phyloP scores from a whole-genome alignment of 306 rosid species.

The Mimosa bimucronata region DNA sequence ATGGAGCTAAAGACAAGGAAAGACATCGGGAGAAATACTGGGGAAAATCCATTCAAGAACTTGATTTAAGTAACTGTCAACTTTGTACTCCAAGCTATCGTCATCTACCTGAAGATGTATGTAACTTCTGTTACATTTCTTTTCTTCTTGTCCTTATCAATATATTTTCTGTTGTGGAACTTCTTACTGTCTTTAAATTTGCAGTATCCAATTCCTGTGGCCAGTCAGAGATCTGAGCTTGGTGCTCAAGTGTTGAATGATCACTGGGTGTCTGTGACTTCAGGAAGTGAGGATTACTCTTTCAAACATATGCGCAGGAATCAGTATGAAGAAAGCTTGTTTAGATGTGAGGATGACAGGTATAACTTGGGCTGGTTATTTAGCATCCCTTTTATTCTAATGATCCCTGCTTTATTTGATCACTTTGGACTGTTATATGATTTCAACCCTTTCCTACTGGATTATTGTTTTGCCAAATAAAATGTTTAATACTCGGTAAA shows the following conservation, averaged over 20 bases:
- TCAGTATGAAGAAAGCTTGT: conserved; percentile 96
- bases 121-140: conserved; percentile 19
- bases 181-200: conserved; percentile 38
- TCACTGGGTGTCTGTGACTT: conserved; percentile 98
- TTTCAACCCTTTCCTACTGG: conserved; percentile 19
- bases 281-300: conserved; percentile 99
- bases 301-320: conserved; percentile 97
- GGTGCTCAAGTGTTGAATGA: conserved; percentile 94
- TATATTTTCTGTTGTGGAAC: conserved; percentile 33
- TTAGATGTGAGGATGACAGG: conserved; percentile 99
- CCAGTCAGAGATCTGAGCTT: conserved; percentile 89
- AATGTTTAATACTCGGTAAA: conserved; percentile 20
- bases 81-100: conserved; percentile 95
- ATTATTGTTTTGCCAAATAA: conserved; percentile 26
- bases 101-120: conserved; percentile 87
- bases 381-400: conserved; percentile 9
- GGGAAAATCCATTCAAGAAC: conserved; percentile 94
- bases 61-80: conserved; percentile 86
- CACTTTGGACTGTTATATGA: conserved; percentile 19
- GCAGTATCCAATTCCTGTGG: conserved; percentile 94
- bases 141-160: conserved; percentile 32
- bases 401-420: conserved; percentile 3
- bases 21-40: conserved; percentile 79
- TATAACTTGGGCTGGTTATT: conserved; percentile 34
- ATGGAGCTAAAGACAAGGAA: conserved; percentile 85